Percentiles rank a stretch among this genome's conserved stretches.
These are phyloP conservation scores for Xylaria nigripes DNA, from an alignment of 495 filamentous ascomycete species.

Conservation along the genomic window DNA sequence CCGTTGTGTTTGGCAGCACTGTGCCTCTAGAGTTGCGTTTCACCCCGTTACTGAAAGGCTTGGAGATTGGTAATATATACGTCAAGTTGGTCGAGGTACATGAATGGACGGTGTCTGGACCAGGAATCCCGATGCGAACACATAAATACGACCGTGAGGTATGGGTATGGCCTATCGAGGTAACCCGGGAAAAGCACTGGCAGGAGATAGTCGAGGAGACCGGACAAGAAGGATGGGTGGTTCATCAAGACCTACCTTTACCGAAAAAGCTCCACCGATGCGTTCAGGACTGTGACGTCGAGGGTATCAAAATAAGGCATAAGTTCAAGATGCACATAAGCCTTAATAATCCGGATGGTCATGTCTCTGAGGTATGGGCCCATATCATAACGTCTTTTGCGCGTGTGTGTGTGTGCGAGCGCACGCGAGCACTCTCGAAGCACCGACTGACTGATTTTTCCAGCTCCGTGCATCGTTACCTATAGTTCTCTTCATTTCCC, in stretches of 20 bases:
- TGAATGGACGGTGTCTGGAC: constrained; percentile 50
- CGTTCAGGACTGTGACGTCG: constrained; percentile 75
- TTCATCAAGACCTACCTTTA: constrained; percentile 59
- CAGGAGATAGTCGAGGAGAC: constrained; percentile 62
- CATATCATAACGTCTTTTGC: not conserved
- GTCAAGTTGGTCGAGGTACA: constrained; percentile 71
- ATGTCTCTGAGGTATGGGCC: constrained; percentile 67
- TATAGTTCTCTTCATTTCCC: constrained; percentile 87
- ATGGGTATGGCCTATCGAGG: constrained; percentile 51
- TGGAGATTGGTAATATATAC: constrained; percentile 68
- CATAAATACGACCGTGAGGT: constrained; percentile 57
- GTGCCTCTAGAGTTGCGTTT: constrained; percentile 74
- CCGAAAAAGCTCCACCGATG: constrained; percentile 71
- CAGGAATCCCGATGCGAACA: constrained; percentile 45
- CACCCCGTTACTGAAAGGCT: constrained; percentile 76
- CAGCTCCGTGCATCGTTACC: constrained; percentile 78
- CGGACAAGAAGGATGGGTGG: constrained; percentile 65
- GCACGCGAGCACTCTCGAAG: too few relatives aligned
- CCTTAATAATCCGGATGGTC: constrained; percentile 87
- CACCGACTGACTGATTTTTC: constrained; percentile 9
- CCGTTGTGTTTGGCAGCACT: constrained; percentile 78
- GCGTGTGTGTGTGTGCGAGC: too few relatives aligned
- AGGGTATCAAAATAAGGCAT: constrained; percentile 79
- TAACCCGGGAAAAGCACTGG: constrained; percentile 50
- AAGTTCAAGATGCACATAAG: constrained; percentile 80